Base-by-base conservation (phyloP, 306 rosid genomes). In the Gastrolobium bilobum region DNA sequence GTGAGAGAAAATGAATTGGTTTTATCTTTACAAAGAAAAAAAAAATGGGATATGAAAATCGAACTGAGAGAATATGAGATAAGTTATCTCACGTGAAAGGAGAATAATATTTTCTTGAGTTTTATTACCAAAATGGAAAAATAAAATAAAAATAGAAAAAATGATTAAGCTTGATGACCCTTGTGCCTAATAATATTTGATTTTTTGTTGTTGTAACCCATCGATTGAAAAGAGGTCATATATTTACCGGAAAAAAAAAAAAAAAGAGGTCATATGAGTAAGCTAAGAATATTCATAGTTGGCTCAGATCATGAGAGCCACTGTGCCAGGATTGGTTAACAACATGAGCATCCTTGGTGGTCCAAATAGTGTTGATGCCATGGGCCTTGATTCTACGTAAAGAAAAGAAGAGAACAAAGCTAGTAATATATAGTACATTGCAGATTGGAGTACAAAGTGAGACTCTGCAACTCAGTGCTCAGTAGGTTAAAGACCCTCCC, bases 351-450 rank as follows among this genome's bases (percentile, higher is more conserved):
- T 60, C 3, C 13, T 83, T 81, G 80, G 84, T 81, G 82, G 88
- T 81, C 86, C 90, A 78, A 66, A 59, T 43, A 58, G 40, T 70
- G 40, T 70, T 74, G 82, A 84, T 65, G 67, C 82, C 82, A 81
- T 59, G 53, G 71, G 33, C 79, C 62, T 69, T 74, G 82, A 74
- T 78, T 86, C 84, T 61, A 56, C 77, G 75, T 71, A 57, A 79
- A 78, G 67, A 26, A 69, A 77, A 60, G 71, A 68, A 73, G 81
- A 68, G 63, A 81, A 81, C 81, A 70, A 62, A 71, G 53, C 54
- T 37, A 52, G 48, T 26, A 59, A 64, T 9, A 43, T 31, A 61
- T 14, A 34, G 20, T 70, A 44, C 35, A 56, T 77, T 69, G 75
- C 56, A 73, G 62, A 76, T 70, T 68, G 69, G 73, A 85, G 73